These are phyloP conservation scores for Xylaria sp. DNA, from an alignment of 2,329 filamentous ascomycete genomes.

Conservation along the genomic window DNA sequence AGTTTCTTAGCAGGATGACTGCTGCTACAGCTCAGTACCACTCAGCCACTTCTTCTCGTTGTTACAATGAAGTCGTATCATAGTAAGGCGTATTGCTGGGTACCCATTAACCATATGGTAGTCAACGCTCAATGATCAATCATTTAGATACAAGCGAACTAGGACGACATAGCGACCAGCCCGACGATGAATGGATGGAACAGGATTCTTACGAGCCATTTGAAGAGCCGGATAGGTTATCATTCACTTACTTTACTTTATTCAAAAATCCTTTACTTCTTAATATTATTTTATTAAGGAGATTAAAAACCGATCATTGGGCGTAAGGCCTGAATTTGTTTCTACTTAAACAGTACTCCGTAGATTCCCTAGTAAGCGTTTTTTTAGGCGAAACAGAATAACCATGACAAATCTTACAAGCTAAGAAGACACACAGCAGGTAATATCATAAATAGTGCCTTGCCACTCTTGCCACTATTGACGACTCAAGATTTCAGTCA, in stretches of 20 bases:
- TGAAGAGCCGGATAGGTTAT: background rate
- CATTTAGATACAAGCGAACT: background rate
- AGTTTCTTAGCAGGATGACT: too few relatives aligned
- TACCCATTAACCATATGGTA: background rate
- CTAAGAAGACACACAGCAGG: background rate
- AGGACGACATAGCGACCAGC: too few relatives aligned
- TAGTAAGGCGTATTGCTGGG: background rate
- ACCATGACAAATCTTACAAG: constrained; percentile 5
- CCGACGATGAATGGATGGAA: background rate
- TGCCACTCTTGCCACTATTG: constrained; percentile 9
- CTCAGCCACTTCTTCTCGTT: background rate
- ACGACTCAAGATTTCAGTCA: constrained; percentile 1
- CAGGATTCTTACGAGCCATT: background rate
- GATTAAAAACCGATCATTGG: background rate
- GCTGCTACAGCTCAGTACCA: background rate
- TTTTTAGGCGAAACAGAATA: too few relatives aligned
- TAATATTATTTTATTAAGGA: too few relatives aligned
- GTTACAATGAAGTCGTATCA: background rate
- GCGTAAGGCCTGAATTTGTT: background rate
- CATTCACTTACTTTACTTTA: background rate
- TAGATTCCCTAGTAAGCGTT: background rate
- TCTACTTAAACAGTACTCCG: too few relatives aligned
- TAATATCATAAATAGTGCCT: constrained; percentile 4
- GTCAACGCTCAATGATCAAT: background rate
- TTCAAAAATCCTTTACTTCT: too few relatives aligned